Evolutionary conservation across 1,139 yeast species (phyloP), one percentile per base, ranked within the genome.

Genomic region (Scheffersomyces stambukii): DNA sequence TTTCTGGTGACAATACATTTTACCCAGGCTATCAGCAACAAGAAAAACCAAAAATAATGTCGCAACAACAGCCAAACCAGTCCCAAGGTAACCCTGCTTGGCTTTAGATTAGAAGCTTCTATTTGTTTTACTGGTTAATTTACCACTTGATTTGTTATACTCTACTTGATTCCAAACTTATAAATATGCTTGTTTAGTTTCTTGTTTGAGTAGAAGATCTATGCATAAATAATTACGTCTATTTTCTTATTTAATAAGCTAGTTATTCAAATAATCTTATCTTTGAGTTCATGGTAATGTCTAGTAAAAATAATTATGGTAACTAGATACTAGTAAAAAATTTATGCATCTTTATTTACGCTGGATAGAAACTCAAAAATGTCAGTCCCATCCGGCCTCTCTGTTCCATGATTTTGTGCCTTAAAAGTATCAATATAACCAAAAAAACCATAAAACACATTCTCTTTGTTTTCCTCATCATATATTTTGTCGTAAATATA

Each of bases 401-500:
- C 47, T 18, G 30, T 54, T 12, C 35, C 43, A 13, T 51, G 57
- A 16, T 29, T 20, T 11, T 23, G 20, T 14, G 54, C 51, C 32
- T 70, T 69, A 55, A 81, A 84, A 24, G 83, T 75, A 55, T 89
- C 97, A 43, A 89, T 79, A 51, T 83, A 89, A 18, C 85, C 83
- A 57, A 83, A 89, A 49, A 89, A 89, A 0, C 94, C 94, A 41
- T 84, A 80, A 60, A 84, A 89, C 2, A 82, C 83, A 47, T 89
- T 86, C 44, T 88, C 96, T 45, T 75, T 75, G 27, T 76, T 81
- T 54, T 91, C 98, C 57, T 88, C 96, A 24, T 74, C 76, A 52
- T 89, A 91, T 34, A 91, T 88, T 54, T 89, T 86, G 50, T 89
- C 96, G 53, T 91, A 91, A 42, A 91, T 89, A 55, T 70, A 81